These are phyloP conservation scores for Linderina pennispora DNA, from an alignment of 192 early-diverging fungal genomes.

Conservation along the genomic window DNA sequence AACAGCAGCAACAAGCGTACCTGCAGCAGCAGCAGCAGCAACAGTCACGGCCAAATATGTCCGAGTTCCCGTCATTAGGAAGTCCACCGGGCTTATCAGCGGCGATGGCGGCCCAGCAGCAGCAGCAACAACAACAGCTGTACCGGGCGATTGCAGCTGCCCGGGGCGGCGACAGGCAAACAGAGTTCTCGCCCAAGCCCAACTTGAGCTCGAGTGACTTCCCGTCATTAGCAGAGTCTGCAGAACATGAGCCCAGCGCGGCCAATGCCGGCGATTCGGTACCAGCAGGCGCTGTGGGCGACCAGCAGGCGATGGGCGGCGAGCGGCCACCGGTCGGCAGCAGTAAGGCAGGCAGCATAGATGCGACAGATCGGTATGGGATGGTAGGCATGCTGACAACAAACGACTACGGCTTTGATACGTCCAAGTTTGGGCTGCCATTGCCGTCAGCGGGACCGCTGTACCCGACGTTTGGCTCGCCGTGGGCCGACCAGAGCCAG, in stretches of 20 bases:
- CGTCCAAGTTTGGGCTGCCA: slow-evolving; percentile 78
- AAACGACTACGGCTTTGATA: slow-evolving; percentile 84
- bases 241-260: slow-evolving; percentile 4
- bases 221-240: slow-evolving; percentile 21
- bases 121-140: slow-evolving; percentile 28
- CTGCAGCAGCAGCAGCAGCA: slow-evolving; percentile 5
- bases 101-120: slow-evolving; percentile 16
- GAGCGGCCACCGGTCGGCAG: slow-evolving; percentile 8
- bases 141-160: slow-evolving; percentile 32
- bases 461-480: slow-evolving; percentile 83
- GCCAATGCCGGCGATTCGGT: slow-evolving; percentile 1
- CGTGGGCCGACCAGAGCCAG: slow-evolving; percentile 74
- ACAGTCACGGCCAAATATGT: slow-evolving; percentile 35
- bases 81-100: slow-evolving; percentile 29
- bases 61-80: slow-evolving; percentile 40
- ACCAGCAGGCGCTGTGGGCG: neutral
- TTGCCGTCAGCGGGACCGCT: slow-evolving; percentile 70
- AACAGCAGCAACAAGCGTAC: slow-evolving; percentile 15
- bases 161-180: slow-evolving; percentile 9
- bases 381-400: slow-evolving; percentile 84
- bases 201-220: slow-evolving; percentile 35
- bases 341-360: too few relatives aligned
- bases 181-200: slow-evolving; percentile 9
- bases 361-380: slow-evolving; percentile 60
- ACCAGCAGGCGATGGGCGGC: slow-evolving; percentile 9